Evolutionary conservation across 768 basidiomycete species (phyloP).

Genomic region (Multifurca ochricompacta): DNA sequence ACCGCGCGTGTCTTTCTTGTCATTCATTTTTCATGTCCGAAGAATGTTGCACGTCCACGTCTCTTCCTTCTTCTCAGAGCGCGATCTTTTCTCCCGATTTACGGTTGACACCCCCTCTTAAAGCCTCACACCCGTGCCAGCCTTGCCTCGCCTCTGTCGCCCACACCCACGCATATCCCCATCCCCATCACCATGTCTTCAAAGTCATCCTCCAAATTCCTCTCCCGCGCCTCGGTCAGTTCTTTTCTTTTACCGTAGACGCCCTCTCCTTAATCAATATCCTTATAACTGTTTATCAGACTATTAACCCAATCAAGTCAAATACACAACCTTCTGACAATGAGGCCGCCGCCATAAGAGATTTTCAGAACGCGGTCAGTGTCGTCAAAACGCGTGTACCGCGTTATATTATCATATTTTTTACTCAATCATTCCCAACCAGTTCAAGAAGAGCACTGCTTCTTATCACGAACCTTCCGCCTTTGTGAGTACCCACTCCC

Average conservation of each 20-base stretch:
- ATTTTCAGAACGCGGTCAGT: constrained; percentile 5
- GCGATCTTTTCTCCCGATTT: not conserved
- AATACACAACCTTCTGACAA: not conserved
- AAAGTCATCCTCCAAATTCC: not conserved
- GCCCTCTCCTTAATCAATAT: not conserved
- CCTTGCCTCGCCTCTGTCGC: not conserved
- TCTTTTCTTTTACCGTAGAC: not conserved
- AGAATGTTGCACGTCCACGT: not conserved
- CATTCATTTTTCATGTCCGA: not conserved
- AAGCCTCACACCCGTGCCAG: not conserved
- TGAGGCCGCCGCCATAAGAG: not conserved
- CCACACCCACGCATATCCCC: not conserved
- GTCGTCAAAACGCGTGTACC: too few relatives aligned
- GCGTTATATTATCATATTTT: not conserved
- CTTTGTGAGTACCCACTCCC: not conserved
- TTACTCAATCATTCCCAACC: not conserved
- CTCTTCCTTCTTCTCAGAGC: not conserved
- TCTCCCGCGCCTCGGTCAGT: constrained; percentile 8
- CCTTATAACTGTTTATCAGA: not conserved
- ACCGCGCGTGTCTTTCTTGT: not conserved
- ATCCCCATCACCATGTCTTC: not conserved
- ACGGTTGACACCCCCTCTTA: not conserved
- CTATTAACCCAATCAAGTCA: not conserved
- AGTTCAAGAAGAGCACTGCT: constrained; percentile 8
- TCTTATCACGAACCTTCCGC: constrained; percentile 4